These are phyloP conservation scores for Gypsophila paniculata DNA, from an alignment of 179 eudicot genomes.

Conservation along the genomic window DNA sequence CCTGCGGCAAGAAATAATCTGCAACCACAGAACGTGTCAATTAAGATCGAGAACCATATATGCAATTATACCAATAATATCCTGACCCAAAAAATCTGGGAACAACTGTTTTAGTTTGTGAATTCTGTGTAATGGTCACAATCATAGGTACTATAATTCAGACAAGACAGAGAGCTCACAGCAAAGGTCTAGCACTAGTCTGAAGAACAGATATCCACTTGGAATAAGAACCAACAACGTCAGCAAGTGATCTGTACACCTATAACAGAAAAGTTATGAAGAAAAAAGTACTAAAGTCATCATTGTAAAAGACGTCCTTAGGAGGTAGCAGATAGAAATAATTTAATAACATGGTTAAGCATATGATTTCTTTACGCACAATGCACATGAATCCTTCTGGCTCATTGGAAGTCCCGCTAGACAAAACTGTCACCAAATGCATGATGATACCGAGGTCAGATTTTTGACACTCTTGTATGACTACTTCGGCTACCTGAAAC, in stretches of 20 bases:
- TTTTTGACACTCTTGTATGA: conserved; percentile 58
- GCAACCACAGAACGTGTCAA: conserved; percentile 39
- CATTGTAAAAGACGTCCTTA: conserved; percentile 12
- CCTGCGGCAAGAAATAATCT: conserved; percentile 94
- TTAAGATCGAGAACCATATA: background rate
- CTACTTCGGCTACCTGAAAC: conserved; percentile 79
- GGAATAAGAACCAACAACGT: conserved; percentile 89
- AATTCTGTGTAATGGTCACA: background rate
- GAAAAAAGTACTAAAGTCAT: conserved; percentile 10
- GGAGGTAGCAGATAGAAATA: background rate
- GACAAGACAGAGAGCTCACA: conserved; percentile 53
- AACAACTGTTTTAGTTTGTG: background rate
- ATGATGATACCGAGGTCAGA: conserved; percentile 56
- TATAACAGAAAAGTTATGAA: conserved; percentile 29
- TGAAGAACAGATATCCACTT: conserved; percentile 72
- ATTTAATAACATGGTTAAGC: background rate
- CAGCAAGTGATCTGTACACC: conserved; percentile 93
- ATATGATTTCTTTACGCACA: conserved; percentile 41
- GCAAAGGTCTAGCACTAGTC: conserved; percentile 56
- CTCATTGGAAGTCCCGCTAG: conserved; percentile 44
- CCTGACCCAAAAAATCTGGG: conserved; percentile 14
- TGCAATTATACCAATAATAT: background rate
- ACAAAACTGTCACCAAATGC: conserved; percentile 71
- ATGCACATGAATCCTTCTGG: conserved; percentile 80
- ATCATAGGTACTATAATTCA: conserved; percentile 5